Evolutionary conservation across 2,329 filamentous ascomycete species (phyloP).

Genomic region (Aureobasidium vineae): DNA sequence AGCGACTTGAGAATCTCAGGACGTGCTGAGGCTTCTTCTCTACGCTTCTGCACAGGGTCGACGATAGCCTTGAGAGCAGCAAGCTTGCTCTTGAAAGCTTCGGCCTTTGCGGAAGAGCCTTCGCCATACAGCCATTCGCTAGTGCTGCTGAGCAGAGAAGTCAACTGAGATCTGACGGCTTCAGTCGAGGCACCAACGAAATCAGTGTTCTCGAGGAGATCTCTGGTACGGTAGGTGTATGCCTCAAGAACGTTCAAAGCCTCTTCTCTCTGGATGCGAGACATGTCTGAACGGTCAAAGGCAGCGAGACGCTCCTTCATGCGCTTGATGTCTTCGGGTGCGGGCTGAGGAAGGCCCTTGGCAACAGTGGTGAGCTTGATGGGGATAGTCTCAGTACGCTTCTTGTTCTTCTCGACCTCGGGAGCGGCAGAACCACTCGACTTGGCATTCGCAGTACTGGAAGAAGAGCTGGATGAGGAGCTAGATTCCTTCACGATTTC

Average conservation of each 20-base stretch:
- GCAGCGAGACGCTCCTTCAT: conserved; percentile 69
- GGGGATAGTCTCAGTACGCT: conserved; percentile 53
- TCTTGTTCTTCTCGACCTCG: conserved; percentile 37
- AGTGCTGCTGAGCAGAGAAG: conserved; percentile 64
- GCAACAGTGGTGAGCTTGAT: conserved; percentile 49
- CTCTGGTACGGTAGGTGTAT: conserved; percentile 85
- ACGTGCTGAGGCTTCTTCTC: conserved; percentile 68
- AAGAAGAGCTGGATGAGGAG: conserved; percentile 41
- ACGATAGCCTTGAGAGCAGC: conserved; percentile 76
- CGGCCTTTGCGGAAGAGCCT: conserved; percentile 70
- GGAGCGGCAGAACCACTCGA: conserved; percentile 43
- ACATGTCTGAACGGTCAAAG: conserved; percentile 81
- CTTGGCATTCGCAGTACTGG: conserved; percentile 48
- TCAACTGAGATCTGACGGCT: conserved; percentile 64
- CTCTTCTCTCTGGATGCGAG: conserved; percentile 75
- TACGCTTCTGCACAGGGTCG: conserved; percentile 71
- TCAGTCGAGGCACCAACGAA: conserved; percentile 72
- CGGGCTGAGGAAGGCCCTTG: conserved; percentile 55
- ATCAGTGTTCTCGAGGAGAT: conserved; percentile 72
- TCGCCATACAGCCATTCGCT: conserved; percentile 93
- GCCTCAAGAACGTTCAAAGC: conserved; percentile 88
- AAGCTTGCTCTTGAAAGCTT: conserved; percentile 72
- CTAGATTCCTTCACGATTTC: conserved; percentile 45
- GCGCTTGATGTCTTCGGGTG: conserved; percentile 58
- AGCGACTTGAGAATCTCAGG: conserved; percentile 67